Evolutionary conservation across 2,329 filamentous ascomycete genomes (phyloP), one percentile per base, ranked within the genome.

Genomic region (Pyricularia pennisetigena): DNA sequence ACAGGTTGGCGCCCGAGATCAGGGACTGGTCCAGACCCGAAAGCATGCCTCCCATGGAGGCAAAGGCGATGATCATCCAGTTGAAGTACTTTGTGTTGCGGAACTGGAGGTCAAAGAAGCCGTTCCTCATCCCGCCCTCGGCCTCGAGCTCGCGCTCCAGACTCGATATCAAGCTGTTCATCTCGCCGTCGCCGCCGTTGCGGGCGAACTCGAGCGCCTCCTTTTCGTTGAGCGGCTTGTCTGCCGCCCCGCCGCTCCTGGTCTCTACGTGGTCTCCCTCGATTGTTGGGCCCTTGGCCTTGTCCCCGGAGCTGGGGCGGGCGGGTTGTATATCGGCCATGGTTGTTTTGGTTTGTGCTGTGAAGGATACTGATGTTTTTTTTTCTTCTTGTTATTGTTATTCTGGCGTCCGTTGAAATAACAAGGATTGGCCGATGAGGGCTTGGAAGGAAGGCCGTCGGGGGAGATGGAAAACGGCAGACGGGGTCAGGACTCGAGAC

Each of bases 11-110:
- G 67, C 90, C 90, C 14, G 85, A 88, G 73, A 92, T 92, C 68
- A 92, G 80, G 64, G 86, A 90, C 77, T 92, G 90, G 74, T 92
- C 90, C 24, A 92, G 82, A 70, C 90, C 90, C 1, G 88, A 90
- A 0, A 92, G 83, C 26, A 92, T 79, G 74, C 90, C 90, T 66
- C 90, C 89, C 87, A 92, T 90, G 20, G 87, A 90, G n/a, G 89
- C 89, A 72, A 92, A 92, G 0, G 83, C 86, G 63, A 90, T 88
- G 16, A 91, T 82, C 20, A 90, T 78, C 80, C 84, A 90, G 29
- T 89, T 92, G 75, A 91, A 92, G 73, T 87, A 78, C 8, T 63
- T 66, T 4, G 75, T 73, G 6, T 81, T 81, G 0, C 75, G 72
- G 9, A 82, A 76, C 67, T 82, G 79, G 2, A 82, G 72, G 66